Base-by-base conservation (phyloP, 345 rosid species). In the Mercurialis annua region DNA sequence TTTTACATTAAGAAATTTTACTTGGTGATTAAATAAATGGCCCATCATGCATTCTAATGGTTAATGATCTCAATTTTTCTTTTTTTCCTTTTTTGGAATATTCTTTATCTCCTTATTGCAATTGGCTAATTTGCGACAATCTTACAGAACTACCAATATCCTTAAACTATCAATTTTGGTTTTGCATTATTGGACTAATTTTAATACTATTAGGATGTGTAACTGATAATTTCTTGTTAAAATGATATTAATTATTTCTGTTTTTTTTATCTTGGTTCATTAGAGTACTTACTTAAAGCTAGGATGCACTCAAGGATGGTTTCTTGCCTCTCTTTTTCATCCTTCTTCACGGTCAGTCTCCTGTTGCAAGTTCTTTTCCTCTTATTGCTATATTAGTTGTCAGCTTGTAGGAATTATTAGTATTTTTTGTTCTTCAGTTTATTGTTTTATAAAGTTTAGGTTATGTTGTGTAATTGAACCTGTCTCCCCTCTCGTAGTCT, bases 251-350 rank as follows among this genome's bases (percentile, higher is more conserved):
- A 20, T 65, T 27, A 43, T 30, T 38, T 24, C 40, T 66, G 23
- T 27, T 47, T n/a, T 38, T 62, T 23, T 68, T 20, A 62, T 74
- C 54, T 71, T 38, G 69, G 21, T 71, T 67, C 33, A n/a, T 71
- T 80, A 87, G 93, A 77, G 85, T 68, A 81, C 84, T 31, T 87
- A 87, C 50, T 34, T 82, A 65, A 87, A 87, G 75, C 90, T 87
- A 73, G 87, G 82, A 62, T 83, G 87, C 40, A 87, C 87, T 67
- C 85, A 84, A 76, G 90, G 90, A 65, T 84, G 90, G 90, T 81
- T 81, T 77, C 71, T 50, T 24, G 73, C 88, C 68, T 80, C 88
- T 68, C 81, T 82, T 47, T 57, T 55, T 72, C 90, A 84, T 68
- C 83, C 82, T 71, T 77, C 85, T 73, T 78, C 90, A 21, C 64